Conservation (phyloP, 257 asterid species). For the Plantago elongata region DNA sequence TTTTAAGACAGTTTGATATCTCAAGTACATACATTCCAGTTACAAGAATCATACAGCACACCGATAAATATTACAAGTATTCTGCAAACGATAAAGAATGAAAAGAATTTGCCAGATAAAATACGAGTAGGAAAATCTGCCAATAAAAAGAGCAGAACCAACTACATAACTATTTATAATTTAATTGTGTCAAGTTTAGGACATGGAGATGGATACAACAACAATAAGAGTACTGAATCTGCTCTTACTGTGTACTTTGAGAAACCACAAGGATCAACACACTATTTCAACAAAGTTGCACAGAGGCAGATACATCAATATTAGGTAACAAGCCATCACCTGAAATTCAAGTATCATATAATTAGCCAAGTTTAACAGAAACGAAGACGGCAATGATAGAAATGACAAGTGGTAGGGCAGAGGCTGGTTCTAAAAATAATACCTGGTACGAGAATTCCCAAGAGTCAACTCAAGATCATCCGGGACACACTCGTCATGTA, state of each 20-base stretch:
- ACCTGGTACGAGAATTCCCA: slow-evolving; percentile 86
- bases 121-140: slow-evolving; percentile 28
- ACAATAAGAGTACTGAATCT: background rate
- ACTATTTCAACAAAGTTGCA: slow-evolving; percentile 11
- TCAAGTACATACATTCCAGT: slow-evolving; percentile 17
- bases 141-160: slow-evolving; percentile 30
- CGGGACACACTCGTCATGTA: slow-evolving; percentile 85
- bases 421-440: slow-evolving; percentile 1
- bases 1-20: slow-evolving; percentile 9
- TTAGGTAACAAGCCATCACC: slow-evolving; percentile 30
- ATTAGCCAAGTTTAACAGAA: background rate
- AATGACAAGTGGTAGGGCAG: background rate
- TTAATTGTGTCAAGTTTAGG: slow-evolving; percentile 19
- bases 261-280: slow-evolving; percentile 7
- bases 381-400: background rate
- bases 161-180: slow-evolving; percentile 35
- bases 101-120: slow-evolving; percentile 33
- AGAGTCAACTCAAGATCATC: slow-evolving; percentile 97
- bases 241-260: slow-evolving; percentile 24
- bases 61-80: slow-evolving; percentile 21
- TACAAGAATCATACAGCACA: slow-evolving; percentile 23
- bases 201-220: too few species aligned
- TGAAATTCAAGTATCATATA: slow-evolving; percentile 25
- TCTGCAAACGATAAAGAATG: slow-evolving; percentile 30
- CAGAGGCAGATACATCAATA: slow-evolving; percentile 2